A percentile compares a stretch with the other conserved stretches of the same genome.
These are phyloP conservation scores for Neospermospora avenae DNA, from an alignment of 2,329 filamentous ascomycete genomes.

Conservation along the genomic window DNA sequence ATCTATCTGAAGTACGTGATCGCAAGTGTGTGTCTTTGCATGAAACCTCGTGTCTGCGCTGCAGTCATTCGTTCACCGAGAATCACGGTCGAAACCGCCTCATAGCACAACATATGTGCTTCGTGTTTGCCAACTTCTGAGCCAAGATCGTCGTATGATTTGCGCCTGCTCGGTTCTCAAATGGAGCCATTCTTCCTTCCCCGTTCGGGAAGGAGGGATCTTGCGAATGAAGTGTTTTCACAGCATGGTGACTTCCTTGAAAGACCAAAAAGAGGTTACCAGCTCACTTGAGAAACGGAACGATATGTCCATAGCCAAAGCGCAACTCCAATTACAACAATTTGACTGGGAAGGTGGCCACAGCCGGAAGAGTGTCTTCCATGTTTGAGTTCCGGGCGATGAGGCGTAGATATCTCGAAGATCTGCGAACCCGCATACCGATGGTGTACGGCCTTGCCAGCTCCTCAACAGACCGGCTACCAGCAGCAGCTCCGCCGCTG, in stretches of 20 bases:
- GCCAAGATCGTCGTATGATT: not conserved
- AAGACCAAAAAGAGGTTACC: not conserved
- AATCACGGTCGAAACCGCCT: not conserved
- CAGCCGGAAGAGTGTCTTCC: not conserved
- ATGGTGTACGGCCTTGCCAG: not conserved
- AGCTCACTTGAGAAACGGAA: not conserved
- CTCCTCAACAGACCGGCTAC: not conserved
- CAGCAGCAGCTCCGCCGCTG: not conserved
- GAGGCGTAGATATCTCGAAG: not conserved
- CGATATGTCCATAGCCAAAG: not conserved
- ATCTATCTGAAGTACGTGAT: slow-evolving; percentile 1
- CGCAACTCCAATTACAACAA: not conserved
- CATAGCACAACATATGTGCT: slow-evolving; percentile 10
- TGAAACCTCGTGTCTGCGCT: not conserved
- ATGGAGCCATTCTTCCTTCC: not conserved
- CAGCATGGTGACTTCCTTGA: not conserved
- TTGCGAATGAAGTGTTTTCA: not conserved
- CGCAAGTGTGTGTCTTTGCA: not conserved
- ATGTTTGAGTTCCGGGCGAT: not conserved
- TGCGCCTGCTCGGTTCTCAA: not conserved
- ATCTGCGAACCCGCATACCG: not conserved
- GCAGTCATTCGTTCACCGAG: not conserved
- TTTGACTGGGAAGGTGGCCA: not conserved
- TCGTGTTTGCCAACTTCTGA: not conserved
- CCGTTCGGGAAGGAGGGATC: not conserved